These are phyloP conservation scores for Stephania cephalantha DNA, from an alignment of 164 flowering plant species.

Conservation along the genomic window DNA sequence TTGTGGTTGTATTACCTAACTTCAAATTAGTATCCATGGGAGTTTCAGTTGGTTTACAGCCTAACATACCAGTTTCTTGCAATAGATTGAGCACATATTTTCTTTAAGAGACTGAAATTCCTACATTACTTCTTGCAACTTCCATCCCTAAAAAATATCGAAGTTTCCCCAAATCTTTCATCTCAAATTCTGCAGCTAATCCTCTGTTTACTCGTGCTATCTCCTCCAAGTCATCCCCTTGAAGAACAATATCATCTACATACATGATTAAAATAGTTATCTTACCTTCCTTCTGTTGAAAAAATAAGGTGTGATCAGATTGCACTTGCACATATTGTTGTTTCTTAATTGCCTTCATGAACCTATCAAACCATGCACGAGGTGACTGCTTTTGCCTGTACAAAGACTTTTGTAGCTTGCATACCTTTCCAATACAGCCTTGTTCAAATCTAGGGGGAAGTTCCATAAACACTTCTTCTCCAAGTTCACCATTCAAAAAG, in stretches of 20 bases:
- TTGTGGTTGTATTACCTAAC: background rate
- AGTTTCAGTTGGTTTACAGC: background rate
- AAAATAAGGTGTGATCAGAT: background rate
- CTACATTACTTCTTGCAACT: background rate
- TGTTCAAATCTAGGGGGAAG: no score
- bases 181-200: background rate
- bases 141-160: constrained; percentile 4
- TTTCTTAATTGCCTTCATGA: background rate
- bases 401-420: background rate
- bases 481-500: background rate
- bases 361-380: constrained; percentile 4
- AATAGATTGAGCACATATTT: background rate
- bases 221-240: background rate
- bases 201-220: background rate
- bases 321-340: background rate
- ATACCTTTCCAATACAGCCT: background rate
- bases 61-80: background rate
- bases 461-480: background rate
- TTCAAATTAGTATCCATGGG: background rate
- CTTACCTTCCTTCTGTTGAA: background rate
- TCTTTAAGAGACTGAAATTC: background rate
- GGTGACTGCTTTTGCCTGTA: constrained; percentile 4
- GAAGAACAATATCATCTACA: background rate
- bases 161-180: background rate
- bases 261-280: background rate